Evolutionary conservation across 305 asterid species (phyloP), one percentile per base, ranked within the genome.

Genomic region (Plantago coronopus): DNA sequence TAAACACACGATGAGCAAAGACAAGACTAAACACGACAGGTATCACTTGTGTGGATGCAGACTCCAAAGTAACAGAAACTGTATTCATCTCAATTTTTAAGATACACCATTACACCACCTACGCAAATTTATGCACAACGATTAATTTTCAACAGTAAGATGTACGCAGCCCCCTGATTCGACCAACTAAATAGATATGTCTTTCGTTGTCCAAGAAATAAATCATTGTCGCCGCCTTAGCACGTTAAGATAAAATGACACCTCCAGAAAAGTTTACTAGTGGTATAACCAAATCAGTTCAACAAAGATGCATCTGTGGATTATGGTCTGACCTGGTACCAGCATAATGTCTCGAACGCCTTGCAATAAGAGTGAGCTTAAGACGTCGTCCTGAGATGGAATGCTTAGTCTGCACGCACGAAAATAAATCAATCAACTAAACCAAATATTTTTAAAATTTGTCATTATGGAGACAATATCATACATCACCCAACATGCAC

Each of bases 271-370:
- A 56, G 59, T 48, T 40, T 23, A 72, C 55, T 56, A 44, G 63
- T 38, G 64, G 18, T 54, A 25, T 45, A 27, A 65, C 48, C 27
- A 25, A 45, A 64, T 59, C 45, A 65, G 53, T 38, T 19, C 42
- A 34, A 34, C 14, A 34, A 38, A 51, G 57, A 62, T 37, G 31
- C 61, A 37, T 43, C 54, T 38, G 13, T 23, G 59, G 34, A 49
- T 61, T 40, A 18, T 19, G 23, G 47, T 58, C 76, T 70, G 58
- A 94, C 99, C 99, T 87, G 73, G 96, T 91, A 61, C 98, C 98
- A 79, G 98, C 98, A 78, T 84, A 88, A 81, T 88, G 95, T 29
- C 98, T 86, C 25, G 98, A 91, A 69, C 98, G 98, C 68, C 98
- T 86, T 45, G 95, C 91, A 66, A 91, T 79, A 20, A 91, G 79